Percentiles rank a stretch among this genome's conserved stretches.
phyloP scores from a whole-genome alignment of 345 rosid genomes.

The Moringa oleifera region DNA sequence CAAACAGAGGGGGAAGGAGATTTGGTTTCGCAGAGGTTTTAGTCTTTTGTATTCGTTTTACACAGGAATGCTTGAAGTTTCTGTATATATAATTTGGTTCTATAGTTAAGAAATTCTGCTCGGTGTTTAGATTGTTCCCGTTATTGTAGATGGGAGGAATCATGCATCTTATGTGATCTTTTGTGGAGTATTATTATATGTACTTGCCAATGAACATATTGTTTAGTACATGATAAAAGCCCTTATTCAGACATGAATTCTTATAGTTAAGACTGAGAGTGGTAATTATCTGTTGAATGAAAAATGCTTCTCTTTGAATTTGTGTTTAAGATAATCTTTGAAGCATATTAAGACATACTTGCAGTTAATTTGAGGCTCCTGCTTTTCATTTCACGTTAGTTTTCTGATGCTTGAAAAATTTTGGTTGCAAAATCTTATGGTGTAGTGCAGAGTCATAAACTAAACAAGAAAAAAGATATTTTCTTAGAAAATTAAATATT shows the following conservation, averaged over 20 bases:
- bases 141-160: neutral
- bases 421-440: too few species aligned
- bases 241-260: neutral
- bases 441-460: neutral
- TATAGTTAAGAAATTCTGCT: neutral
- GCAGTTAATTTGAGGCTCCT: neutral
- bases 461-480: too few species aligned
- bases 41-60: too few species aligned
- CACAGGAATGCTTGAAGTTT: too few species aligned
- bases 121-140: neutral
- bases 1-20: too few species aligned
- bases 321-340: neutral
- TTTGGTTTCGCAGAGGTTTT: too few species aligned
- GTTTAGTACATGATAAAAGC: neutral
- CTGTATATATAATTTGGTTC: too few species aligned
- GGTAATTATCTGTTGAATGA: neutral
- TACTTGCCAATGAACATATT: neutral
- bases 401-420: too few species aligned
- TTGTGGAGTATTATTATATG: too few species aligned
- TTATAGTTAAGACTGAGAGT: too few species aligned
- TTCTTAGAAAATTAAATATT: too few species aligned
- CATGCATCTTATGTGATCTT: neutral
- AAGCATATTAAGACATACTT: neutral
- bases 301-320: neutral
- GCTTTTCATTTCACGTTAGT: neutral